Evolutionary conservation across 2,329 filamentous ascomycete genomes (phyloP), one percentile per base, ranked within the genome.

Genomic region (Alternaria rosae): DNA sequence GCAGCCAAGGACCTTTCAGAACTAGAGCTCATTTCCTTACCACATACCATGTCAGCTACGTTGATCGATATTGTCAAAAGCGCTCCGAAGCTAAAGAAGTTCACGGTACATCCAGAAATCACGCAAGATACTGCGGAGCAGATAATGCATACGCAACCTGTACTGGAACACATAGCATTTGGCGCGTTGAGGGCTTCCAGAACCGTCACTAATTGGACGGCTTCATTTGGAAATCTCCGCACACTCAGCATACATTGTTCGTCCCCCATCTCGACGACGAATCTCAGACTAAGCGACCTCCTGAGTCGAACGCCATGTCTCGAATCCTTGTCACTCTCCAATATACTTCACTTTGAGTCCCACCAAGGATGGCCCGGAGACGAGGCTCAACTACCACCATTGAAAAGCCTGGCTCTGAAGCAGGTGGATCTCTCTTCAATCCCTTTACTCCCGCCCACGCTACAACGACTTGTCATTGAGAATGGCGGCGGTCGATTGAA

Each of bases 1-100:
- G 71, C 73, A 3, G 83, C 82, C 54, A 78, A 76, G 43, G 53
- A 66, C 9, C 73, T 82, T 1, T 45, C 68, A 6, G 65, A 71
- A 6, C 47, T 81, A n/a, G 72, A 74, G n/a, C 68, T 81, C 32
- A 43, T 77, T 1, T 69, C 67, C 6, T 54, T 73, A 6, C 72
- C 69, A 4, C 41, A 74, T 6, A 66, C 65, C 25, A 55, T 71
- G 38, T 70, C 68, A 6, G 67, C 76, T 1, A 72, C 73, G 7
- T 55, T 80, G 9, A 62, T 78, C 12, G 72, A 77, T n/a, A 63
- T 79, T 11, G 70, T 69, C 7, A 69, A 72, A 43, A 61, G 50
- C 20, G 72, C 72, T 21, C 48, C 50, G 1, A 71, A 67, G 3
- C 60, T 81, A 13, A 73, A 73, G 47, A 73, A 57, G 17, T 42